These are phyloP conservation scores for Houttuynia cordata DNA, from an alignment of 164 flowering plant genomes.

Conservation along the genomic window DNA sequence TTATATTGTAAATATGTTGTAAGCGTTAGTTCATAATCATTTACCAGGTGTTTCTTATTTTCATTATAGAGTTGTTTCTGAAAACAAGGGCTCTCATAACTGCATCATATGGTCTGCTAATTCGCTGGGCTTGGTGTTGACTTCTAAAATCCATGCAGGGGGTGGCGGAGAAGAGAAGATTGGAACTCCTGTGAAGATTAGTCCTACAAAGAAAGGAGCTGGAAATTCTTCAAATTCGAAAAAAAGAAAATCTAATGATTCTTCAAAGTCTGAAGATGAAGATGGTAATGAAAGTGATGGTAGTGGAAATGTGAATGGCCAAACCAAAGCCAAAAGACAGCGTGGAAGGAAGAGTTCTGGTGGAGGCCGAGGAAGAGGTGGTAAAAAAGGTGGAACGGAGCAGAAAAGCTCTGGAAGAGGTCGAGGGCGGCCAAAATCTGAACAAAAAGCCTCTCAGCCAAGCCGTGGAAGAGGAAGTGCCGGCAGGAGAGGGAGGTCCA, in stretches of 20 bases:
- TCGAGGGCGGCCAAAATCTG: conserved; percentile 43
- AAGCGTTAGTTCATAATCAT: no score
- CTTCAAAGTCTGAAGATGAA: conserved; percentile 57
- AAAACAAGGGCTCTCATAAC: background rate
- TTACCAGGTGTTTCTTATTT: no score
- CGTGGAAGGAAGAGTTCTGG: conserved; percentile 36
- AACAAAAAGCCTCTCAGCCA: conserved; percentile 28
- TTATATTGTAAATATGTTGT: no score
- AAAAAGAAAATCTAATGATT: conserved; percentile 49
- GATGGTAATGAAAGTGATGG: conserved; percentile 18
- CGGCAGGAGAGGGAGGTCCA: conserved; percentile 59
- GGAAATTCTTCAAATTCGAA: conserved; percentile 35
- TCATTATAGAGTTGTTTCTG: background rate
- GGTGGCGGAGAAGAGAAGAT: conserved; percentile 19
- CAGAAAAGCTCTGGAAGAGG: conserved; percentile 50
- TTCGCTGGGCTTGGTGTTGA: background rate
- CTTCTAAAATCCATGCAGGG: conserved; percentile 9
- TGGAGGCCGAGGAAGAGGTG: conserved; percentile 40
- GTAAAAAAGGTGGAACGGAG: conserved; percentile 19
- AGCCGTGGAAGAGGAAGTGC: conserved; percentile 18
- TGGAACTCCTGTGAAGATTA: conserved; percentile 15
- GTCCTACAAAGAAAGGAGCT: conserved; percentile 23
- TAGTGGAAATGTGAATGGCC: conserved; percentile 40
- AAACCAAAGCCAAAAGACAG: conserved; percentile 13
- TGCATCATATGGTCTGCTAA: background rate